These are phyloP conservation scores for Millerozyma acaciae DNA, from an alignment of 805 yeast genomes.

Conservation along the genomic window DNA sequence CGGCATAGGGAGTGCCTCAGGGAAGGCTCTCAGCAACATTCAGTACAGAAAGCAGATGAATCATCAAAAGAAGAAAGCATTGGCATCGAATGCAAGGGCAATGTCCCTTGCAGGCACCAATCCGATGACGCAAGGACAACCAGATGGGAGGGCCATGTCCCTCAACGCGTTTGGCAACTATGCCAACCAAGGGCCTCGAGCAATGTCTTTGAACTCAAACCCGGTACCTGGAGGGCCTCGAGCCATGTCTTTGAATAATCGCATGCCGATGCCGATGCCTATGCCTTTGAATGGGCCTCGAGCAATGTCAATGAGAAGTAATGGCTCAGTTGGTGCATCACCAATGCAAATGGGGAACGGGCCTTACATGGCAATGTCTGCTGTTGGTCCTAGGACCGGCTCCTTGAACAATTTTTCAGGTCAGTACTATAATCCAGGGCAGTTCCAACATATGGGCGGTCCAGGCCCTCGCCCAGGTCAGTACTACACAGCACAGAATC, in stretches of 20 bases:
- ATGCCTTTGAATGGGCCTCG: constrained; percentile 6
- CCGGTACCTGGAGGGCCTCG: constrained; percentile 12
- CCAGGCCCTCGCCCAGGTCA: too few relatives aligned
- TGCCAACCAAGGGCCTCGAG: constrained; percentile 31
- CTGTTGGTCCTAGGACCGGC: too few relatives aligned
- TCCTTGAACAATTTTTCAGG: too few relatives aligned
- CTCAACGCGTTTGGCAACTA: constrained; percentile 7
- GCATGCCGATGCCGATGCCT: background rate
- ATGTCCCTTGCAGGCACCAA: constrained; percentile 35
- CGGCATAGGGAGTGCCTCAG: constrained; percentile 17
- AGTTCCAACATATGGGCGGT: too few relatives aligned
- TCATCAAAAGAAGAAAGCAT: constrained; percentile 58
- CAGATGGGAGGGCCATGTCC: constrained; percentile 27
- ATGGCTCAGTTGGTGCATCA: too few relatives aligned
- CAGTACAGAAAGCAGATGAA: constrained; percentile 70
- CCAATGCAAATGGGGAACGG: too few relatives aligned
- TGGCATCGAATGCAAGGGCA: constrained; percentile 44
- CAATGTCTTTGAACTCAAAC: constrained; percentile 40
- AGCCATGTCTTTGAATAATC: constrained; percentile 17
- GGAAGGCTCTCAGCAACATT: constrained; percentile 37
- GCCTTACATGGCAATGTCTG: constrained; percentile 1
- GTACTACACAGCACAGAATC: constrained; percentile 1
- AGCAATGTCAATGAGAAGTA: constrained; percentile 9
- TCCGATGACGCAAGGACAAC: constrained; percentile 20
- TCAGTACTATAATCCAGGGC: too few relatives aligned